These are phyloP conservation scores for Cenchrus americanus DNA, from an alignment of 176 grass and related monocot genomes.

Conservation along the genomic window DNA sequence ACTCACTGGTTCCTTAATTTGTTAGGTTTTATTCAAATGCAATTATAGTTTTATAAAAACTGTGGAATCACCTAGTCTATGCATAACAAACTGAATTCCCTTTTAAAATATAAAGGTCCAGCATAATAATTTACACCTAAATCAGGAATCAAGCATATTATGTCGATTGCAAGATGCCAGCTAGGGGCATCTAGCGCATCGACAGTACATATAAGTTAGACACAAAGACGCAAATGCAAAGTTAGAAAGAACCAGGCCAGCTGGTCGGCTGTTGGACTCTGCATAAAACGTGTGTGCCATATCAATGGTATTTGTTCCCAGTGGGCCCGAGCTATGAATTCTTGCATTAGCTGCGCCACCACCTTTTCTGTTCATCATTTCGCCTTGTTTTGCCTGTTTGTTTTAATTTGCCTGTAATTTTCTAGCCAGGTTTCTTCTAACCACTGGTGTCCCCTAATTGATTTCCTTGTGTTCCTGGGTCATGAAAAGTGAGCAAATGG, in stretches of 20 bases:
- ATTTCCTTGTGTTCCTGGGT: neutral
- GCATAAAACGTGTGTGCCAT: neutral
- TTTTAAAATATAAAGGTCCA: neutral
- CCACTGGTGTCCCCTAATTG: neutral
- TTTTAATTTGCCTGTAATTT: neutral
- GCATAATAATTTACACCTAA: neutral
- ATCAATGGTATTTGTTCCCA: slow-evolving; percentile 2
- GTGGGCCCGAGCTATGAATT: neutral
- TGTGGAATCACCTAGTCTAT: neutral
- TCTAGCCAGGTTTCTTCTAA: neutral
- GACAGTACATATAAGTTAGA: neutral
- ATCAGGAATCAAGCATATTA: slow-evolving; percentile 20
- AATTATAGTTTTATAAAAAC: slow-evolving; percentile 10
- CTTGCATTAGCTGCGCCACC: neutral
- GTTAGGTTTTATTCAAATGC: neutral
- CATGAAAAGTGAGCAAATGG: neutral
- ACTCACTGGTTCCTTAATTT: neutral
- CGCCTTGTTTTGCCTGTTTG: neutral
- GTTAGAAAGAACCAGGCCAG: neutral
- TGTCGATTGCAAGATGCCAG: neutral
- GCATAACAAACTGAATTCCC: neutral
- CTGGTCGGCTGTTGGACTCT: neutral
- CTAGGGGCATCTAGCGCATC: neutral
- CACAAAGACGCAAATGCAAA: neutral
- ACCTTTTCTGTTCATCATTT: no score